Evolutionary conservation across 352 stramenopile genomes (phyloP).

Genomic region (Plasmopara muralis): DNA sequence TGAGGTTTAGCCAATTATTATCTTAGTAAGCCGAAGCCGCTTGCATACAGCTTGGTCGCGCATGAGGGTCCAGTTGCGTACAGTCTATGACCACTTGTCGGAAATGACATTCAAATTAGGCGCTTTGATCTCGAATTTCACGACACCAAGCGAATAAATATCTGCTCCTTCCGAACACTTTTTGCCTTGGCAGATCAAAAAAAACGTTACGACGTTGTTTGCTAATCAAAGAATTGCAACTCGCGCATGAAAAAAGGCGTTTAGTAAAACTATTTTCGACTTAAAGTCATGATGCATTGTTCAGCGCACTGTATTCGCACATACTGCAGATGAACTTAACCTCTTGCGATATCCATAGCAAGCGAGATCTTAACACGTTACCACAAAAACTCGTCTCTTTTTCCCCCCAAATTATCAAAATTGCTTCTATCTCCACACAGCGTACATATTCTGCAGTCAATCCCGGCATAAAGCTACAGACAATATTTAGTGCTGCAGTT

Average conservation of each 20-base stretch:
- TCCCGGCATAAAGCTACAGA: conserved; percentile 72
- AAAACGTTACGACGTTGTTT: conserved; percentile 75
- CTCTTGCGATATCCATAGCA: conserved; percentile 74
- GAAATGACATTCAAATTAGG: conserved; percentile 50
- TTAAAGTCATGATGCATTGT: conserved; percentile 81
- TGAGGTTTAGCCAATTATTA: conserved; percentile 51
- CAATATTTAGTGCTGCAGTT: conserved; percentile 61
- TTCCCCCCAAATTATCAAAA: conserved; percentile 53
- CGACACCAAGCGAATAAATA: conserved; percentile 83
- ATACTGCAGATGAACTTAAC: conserved; percentile 79
- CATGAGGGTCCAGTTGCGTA: conserved; percentile 57
- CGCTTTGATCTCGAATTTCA: conserved; percentile 60
- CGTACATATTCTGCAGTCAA: conserved; percentile 52
- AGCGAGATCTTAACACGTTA: conserved; percentile 69
- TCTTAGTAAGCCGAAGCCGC: conserved; percentile 66
- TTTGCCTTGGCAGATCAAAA: conserved; percentile 79
- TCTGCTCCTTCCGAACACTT: conserved; percentile 85
- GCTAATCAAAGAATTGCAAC: conserved; percentile 59
- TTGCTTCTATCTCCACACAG: conserved; percentile 77
- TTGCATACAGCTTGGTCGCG: conserved; percentile 57
- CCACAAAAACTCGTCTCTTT: conserved; percentile 52
- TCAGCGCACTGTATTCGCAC: conserved; percentile 42
- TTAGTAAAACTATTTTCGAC: conserved; percentile 80
- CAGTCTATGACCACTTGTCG: conserved; percentile 46
- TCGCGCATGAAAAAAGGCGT: conserved; percentile 60